Evolutionary conservation across 345 rosid species (phyloP).

Genomic region (Salix brachista): DNA sequence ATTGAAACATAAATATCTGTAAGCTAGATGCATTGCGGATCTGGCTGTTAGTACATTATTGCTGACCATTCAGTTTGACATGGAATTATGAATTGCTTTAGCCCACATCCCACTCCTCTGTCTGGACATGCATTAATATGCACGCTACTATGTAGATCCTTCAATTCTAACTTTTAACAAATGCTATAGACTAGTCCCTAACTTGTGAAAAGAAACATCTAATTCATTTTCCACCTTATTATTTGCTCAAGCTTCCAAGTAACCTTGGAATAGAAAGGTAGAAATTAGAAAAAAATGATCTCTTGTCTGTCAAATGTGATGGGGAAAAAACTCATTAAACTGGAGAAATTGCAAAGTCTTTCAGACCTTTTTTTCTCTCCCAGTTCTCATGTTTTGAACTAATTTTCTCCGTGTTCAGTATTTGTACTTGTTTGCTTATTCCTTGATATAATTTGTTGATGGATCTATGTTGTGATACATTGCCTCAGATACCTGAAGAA

Average conservation of each 20-base stretch:
- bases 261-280: not conserved
- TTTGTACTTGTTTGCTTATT: not conserved
- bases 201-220: not conserved
- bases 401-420: not conserved
- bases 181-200: not conserved
- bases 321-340: not conserved
- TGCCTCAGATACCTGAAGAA: constrained; percentile 80
- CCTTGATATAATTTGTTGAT: not conserved
- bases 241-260: not conserved
- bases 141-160: not conserved
- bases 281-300: not conserved
- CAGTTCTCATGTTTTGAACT: not conserved
- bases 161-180: not conserved
- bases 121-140: not conserved
- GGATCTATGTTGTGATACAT: not conserved
- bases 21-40: not conserved
- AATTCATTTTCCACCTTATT: not conserved
- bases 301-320: not conserved
- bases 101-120: not conserved
- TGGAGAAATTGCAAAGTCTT: not conserved
- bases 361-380: not conserved
- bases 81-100: not conserved
- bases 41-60: not conserved
- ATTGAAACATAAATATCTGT: not conserved
- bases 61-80: not conserved